Base-by-base conservation (phyloP, 768 basidiomycete species). In the Lanmaoa rubissima region DNA sequence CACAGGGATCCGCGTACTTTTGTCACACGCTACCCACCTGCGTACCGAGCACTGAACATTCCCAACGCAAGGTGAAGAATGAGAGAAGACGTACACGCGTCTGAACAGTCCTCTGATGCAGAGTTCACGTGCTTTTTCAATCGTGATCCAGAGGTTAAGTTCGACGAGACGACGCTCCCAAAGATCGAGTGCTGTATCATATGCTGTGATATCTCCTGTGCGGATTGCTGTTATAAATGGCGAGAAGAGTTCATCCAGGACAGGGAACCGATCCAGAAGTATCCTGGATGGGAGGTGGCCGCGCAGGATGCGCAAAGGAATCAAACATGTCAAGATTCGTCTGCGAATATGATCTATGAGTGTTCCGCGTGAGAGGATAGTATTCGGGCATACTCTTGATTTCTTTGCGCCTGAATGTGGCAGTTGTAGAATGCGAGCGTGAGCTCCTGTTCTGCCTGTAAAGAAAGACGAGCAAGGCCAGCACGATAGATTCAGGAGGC, bases 391-490 rank as follows among this genome's bases (percentile, higher is more conserved):
- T 66, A 95, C 94, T 93, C 87, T 74, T 90, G 89, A 68, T 98
- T 98, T 55, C 80, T 78, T 17, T 80, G 81, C 0, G 92, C 82
- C 10, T 74, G 74, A 9, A 78, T 72, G 62, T 91, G 85, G 74
- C 94, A 98, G 57, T 88, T 81, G 64, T 92, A 86, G 69, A 93
- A 92, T 9, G 94, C 92, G 63, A 88, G 84, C 1, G 86, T 88
- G 51, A 98, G 80, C 68, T 97, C 88, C 71, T 90, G 81, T 70
- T 94, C 90, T 44, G 93, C 84, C 90, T 94, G 42, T 19, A 21
- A n/a, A 16, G 28, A 24, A 46, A 19, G 5, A 19, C 61, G n/a
- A 60, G 61, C 42, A 34, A 46, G 41, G 28, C 10, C 28, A 1
- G 39, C 31, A 13, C 7, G 13, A 14, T 24, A n/a, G 17, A 28